Evolutionary conservation across 1,284 basidiomycete genomes (phyloP).

Genomic region (Vanrija humicola): DNA sequence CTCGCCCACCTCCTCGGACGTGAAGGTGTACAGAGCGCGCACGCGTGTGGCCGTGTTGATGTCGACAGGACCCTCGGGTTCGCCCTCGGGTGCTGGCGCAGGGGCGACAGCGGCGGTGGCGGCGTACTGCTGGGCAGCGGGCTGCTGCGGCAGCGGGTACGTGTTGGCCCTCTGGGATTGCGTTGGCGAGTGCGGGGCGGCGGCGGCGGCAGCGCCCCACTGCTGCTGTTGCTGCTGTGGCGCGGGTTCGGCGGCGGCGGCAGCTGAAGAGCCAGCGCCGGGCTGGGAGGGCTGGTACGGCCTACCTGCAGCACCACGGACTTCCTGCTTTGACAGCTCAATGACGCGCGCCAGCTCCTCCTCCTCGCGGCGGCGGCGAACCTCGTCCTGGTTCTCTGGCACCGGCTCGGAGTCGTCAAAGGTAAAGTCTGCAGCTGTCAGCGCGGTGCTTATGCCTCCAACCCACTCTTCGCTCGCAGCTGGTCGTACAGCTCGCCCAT

Average conservation of each 20-base stretch:
- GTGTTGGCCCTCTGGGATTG: constrained; percentile 10
- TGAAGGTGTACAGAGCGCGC: constrained; percentile 84
- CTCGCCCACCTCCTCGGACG: constrained; percentile 84
- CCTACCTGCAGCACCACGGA: constrained; percentile 51
- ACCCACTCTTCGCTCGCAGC: constrained; percentile 75
- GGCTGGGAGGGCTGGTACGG: constrained; percentile 53
- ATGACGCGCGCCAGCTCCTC: constrained; percentile 87
- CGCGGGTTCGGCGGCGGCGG: constrained; percentile 47
- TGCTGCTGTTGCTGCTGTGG: constrained; percentile 15
- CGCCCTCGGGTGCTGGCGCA: constrained; percentile 19
- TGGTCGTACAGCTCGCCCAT: constrained; percentile 86
- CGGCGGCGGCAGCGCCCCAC: neutral
- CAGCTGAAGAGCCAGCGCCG: constrained; percentile 11
- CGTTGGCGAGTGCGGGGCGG: constrained; percentile 21
- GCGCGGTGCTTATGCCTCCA: neutral
- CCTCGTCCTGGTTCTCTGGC: constrained; percentile 58
- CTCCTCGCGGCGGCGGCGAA: constrained; percentile 70
- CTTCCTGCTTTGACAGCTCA: constrained; percentile 79
- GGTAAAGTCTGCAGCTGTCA: constrained; percentile 26
- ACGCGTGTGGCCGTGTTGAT: constrained; percentile 67
- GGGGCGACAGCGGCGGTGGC: constrained; percentile 33
- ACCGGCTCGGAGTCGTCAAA: constrained; percentile 64
- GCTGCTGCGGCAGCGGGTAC: constrained; percentile 14
- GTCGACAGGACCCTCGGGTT: constrained; percentile 41
- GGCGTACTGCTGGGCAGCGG: constrained; percentile 23